phyloP scores from a whole-genome alignment of 768 basidiomycete species.

The Leccinum aurantiacum region DNA sequence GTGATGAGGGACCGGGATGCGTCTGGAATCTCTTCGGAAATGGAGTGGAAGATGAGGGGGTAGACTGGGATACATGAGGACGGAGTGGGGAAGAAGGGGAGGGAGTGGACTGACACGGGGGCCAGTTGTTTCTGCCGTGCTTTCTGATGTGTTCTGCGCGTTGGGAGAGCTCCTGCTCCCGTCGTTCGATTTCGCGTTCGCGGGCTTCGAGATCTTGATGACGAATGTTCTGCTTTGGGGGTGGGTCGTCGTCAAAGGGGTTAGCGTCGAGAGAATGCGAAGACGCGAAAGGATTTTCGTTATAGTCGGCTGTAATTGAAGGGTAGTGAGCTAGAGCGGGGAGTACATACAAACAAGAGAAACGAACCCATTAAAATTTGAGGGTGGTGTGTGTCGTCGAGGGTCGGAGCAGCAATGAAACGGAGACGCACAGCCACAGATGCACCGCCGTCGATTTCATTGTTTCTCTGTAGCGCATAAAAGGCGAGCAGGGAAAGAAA shows the following conservation, averaged over 20 bases:
- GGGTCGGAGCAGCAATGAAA: not conserved
- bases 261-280: conserved; percentile 83
- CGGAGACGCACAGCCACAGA: conserved; percentile 2
- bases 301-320: conserved; percentile 28
- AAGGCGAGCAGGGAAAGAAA: not conserved
- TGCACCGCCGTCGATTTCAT: not conserved
- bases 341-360: not conserved
- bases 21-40: conserved; percentile 86
- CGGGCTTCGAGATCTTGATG: conserved; percentile 70
- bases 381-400: not conserved
- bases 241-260: conserved; percentile 85
- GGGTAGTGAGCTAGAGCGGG: conserved; percentile 4
- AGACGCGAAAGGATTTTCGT: conserved; percentile 82
- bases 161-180: conserved; percentile 72
- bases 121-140: conserved; percentile 92
- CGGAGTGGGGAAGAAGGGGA: conserved; percentile 12
- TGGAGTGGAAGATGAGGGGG: conserved; percentile 93
- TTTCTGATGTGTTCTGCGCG: conserved; percentile 67
- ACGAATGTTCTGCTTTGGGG: conserved; percentile 39
- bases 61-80: conserved; percentile 58
- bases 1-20: conserved; percentile 76
- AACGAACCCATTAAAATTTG: conserved; percentile 28
- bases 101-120: conserved; percentile 61
- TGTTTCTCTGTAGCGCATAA: not conserved
- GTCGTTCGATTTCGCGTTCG: conserved; percentile 76